Evolutionary conservation across 108 stramenopile species (phyloP).

Genomic region (Cyclotella kingstonii): DNA sequence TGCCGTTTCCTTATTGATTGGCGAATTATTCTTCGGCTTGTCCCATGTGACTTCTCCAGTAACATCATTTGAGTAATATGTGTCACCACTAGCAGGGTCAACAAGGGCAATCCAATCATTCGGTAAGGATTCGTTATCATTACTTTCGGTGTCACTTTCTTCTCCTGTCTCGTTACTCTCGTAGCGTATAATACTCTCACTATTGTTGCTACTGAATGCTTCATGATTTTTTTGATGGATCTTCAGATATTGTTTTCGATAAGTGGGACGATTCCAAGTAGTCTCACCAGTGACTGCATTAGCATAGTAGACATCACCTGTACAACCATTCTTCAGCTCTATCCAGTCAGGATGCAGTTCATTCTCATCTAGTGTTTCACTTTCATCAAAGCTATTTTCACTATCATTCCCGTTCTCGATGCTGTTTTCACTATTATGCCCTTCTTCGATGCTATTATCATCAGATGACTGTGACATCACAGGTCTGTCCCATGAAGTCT

Average conservation of each 20-base stretch:
- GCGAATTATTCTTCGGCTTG: no score
- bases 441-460: not conserved
- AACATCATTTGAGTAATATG: constrained; percentile 77
- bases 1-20: no score
- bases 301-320: constrained; percentile 50
- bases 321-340: constrained; percentile 28
- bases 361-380: not conserved
- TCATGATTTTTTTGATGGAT: not conserved
- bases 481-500: constrained; percentile 10
- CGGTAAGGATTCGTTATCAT: constrained; percentile 31
- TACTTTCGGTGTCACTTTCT: not conserved
- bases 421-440: constrained; percentile 1
- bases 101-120: constrained; percentile 65
- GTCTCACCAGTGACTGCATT: constrained; percentile 45
- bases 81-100: constrained; percentile 61
- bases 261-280: constrained; percentile 29
- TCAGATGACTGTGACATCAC: not conserved
- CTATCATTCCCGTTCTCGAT: not conserved
- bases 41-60: constrained; percentile 80
- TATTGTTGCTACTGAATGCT: constrained; percentile 1
- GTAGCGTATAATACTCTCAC: no score
- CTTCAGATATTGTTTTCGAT: not conserved
- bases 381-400: not conserved
- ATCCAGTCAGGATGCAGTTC: constrained; percentile 49
- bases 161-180: not conserved